Evolutionary conservation across 23 red algal genomes (phyloP), one percentile per base, ranked within the genome.

Genomic region (Agarophyton chilense): DNA sequence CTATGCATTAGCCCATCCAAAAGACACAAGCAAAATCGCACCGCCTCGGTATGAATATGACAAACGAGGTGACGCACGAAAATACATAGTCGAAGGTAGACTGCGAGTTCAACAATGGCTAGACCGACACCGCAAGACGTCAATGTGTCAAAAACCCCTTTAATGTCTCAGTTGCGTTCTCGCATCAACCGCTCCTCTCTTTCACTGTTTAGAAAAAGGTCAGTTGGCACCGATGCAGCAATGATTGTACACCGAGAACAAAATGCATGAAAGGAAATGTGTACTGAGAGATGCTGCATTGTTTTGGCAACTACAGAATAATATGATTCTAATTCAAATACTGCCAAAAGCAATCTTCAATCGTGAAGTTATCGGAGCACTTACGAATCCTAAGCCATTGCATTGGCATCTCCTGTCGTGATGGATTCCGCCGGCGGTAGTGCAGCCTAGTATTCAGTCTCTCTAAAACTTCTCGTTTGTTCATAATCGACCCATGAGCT

Each of bases 21-120:
- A 78, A 58, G 92, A 86, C 55, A 87, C 68, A 0, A 47, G 40
- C 40, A 56, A 82, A 32, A 38, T 86, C 41, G 81, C 92, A 28
- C 72, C 81, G 21, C 82, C 92, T 13, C 65, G 92, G 12, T 94
- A 94, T 63, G 49, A 61, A 25, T 94, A 94, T 50, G 92, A 94
- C 39, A 86, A 86, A 44, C 72, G 74, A 34, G 83, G 79, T 7
- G 74, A 86, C 50, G 81, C 78, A 18, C 76, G 42, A 74, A 87
- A 88, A 55, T 55, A 88, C 22, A 86, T 87, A n/a, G 41, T 47
- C 29, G 72, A 77, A 45, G 92, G 92, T 4, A 75, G 81, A 44
- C 71, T 72, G 26, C 55, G 74, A 14, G 82, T 94, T 5, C 85
- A 79, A 72, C 34, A 58, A 28, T 94, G 92, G 92, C 53, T 94